phyloP scores from a whole-genome alignment of 805 yeast genomes.

The Zygoascus bituminiphila region DNA sequence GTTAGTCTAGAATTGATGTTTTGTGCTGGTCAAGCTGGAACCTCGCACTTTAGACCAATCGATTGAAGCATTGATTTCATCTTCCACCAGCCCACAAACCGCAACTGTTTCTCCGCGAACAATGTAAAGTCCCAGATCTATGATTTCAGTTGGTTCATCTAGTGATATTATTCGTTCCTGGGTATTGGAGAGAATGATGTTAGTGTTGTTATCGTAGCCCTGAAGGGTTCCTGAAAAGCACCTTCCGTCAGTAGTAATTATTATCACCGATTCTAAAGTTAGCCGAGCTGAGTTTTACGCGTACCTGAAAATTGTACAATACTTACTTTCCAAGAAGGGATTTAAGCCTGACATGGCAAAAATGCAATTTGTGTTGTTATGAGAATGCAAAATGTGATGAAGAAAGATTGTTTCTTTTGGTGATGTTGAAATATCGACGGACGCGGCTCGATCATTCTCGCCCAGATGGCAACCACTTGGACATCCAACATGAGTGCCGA shows the following conservation, averaged over 20 bases:
- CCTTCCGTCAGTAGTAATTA: constrained; percentile 31
- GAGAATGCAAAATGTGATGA: no score
- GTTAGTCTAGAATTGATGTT: constrained; percentile 9
- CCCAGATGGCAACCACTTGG: not conserved
- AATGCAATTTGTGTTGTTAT: constrained; percentile 16
- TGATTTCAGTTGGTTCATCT: constrained; percentile 19
- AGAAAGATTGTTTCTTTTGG: no score
- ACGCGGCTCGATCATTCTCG: no score
- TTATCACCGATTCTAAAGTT: constrained; percentile 17
- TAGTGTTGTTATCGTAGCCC: constrained; percentile 32
- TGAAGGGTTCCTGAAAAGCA: constrained; percentile 27
- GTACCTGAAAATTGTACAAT: not conserved
- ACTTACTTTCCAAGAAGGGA: constrained; percentile 20
- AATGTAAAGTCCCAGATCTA: constrained; percentile 28
- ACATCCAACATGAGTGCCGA: not conserved
- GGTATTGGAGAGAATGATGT: constrained; percentile 25
- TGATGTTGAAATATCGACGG: constrained; percentile 5
- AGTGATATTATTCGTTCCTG: constrained; percentile 24
- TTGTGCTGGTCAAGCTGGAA: constrained; percentile 13
- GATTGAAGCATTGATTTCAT: constrained; percentile 24
- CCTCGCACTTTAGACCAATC: constrained; percentile 29
- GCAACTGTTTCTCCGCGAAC: constrained; percentile 32
- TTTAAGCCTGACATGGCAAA: constrained; percentile 5
- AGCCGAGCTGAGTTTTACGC: not conserved
- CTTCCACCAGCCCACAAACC: constrained; percentile 27